phyloP scores from a whole-genome alignment of 2,329 filamentous ascomycete genomes.

The Penicillium sp. region DNA sequence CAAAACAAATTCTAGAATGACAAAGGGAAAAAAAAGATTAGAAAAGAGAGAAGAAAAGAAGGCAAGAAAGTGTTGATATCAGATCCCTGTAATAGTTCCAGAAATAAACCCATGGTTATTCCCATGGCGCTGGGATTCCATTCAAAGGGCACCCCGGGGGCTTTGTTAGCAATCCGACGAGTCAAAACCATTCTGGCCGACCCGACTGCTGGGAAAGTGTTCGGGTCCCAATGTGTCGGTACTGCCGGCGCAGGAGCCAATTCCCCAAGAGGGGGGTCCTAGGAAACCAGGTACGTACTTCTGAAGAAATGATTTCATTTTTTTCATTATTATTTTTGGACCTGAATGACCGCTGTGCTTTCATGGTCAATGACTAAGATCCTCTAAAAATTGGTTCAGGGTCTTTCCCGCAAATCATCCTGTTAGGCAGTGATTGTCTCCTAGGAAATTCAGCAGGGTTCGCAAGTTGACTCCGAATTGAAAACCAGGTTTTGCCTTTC shows the following conservation, averaged over 20 bases:
- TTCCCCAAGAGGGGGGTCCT: conserved; percentile 1
- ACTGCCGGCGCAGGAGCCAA: conserved; percentile 18
- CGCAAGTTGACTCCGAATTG: not conserved
- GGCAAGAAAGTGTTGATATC: not conserved
- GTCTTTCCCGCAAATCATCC: no score
- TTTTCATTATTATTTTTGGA: not conserved
- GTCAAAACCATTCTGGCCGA: conserved; percentile 17
- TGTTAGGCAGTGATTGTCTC: not conserved
- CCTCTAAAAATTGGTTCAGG: no score
- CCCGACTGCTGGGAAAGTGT: conserved; percentile 22
- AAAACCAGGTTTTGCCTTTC: not conserved
- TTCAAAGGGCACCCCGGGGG: conserved; percentile 13
- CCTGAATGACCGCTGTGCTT: no score
- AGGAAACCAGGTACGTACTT: conserved; percentile 1
- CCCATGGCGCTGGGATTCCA: conserved; percentile 20
- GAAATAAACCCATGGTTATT: conserved; percentile 9
- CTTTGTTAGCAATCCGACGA: conserved; percentile 18
- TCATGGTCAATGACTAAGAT: no score
- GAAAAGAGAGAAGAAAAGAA: not conserved
- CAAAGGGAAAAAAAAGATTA: not conserved
- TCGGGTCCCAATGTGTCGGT: conserved; percentile 24
- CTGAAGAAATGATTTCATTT: not conserved
- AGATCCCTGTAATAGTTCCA: conserved; percentile 11
- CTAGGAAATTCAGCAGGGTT: not conserved
- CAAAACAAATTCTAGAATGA: no score